A percentile compares a stretch with the other conserved stretches of the same genome.
Conservation (phyloP, 345 rosid genomes). For the Sisymbrium irio region DNA sequence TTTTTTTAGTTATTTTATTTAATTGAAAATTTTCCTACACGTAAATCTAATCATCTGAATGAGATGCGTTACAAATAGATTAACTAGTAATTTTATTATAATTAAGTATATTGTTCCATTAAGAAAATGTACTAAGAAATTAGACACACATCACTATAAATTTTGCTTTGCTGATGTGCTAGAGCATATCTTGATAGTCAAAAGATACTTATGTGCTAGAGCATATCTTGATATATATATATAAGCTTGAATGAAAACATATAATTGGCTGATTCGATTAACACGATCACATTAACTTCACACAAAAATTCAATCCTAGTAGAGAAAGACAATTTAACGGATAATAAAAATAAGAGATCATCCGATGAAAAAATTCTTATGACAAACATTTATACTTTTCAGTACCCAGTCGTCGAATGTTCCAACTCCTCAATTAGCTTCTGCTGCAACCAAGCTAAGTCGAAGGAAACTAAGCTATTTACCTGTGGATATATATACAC, state of each 20-base stretch:
- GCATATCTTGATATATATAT: neutral
- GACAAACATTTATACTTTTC: neutral
- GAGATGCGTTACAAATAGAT: too few relatives aligned
- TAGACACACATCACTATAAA: too few relatives aligned
- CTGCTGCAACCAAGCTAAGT: conserved; percentile 37
- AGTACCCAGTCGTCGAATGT: neutral
- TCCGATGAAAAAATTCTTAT: neutral
- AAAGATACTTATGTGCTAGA: too few relatives aligned
- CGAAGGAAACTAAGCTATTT: conserved; percentile 27
- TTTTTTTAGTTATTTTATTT: too few relatives aligned
- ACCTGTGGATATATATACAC: conserved; percentile 31
- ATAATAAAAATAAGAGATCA: neutral
- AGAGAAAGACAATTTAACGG: neutral
- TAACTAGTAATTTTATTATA: too few relatives aligned
- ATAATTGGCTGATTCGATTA: neutral
- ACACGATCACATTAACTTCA: neutral
- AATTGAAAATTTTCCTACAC: too few relatives aligned
- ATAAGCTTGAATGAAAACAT: neutral
- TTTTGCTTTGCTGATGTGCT: neutral
- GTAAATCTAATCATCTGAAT: too few relatives aligned
- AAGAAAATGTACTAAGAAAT: too few relatives aligned
- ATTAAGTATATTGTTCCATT: too few relatives aligned
- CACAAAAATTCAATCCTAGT: neutral
- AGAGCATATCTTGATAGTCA: neutral
- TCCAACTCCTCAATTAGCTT: conserved; percentile 37